Base-by-base conservation (phyloP, 202 grass and related monocot species). In the Setaria italica region DNA sequence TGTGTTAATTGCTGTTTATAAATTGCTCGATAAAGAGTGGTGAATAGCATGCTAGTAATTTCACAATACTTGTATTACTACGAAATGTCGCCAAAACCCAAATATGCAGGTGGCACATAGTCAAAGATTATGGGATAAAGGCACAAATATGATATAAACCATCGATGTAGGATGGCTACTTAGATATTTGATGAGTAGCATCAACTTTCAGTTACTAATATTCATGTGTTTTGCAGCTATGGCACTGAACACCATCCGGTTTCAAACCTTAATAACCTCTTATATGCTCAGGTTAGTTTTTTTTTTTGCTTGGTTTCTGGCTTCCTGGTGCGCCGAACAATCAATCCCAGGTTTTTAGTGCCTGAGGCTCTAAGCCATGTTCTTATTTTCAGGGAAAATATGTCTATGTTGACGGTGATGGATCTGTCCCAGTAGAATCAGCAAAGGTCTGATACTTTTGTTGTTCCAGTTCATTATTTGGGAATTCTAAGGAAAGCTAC, bases 351-450 rank as follows among this genome's bases (percentile, higher is more conserved):
- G 2, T 82, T 70, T 16, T 54, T 85, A 63, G 56, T 71, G 29
- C 75, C 1, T 54, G 49, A 11, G 16, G 15, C 17, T 48, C 58
- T 60, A 48, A 73, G 21, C 29, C 47, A 6, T 88, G 65, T 72
- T 83, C 15, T 32, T 39, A 66, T 47, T 84, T 88, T 85, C 88
- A 99, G 93, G 78, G 85, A 39, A 85, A 88, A 77, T 99, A 91
- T 14, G 88, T 99, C 49, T 92, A 70, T 72, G 90, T 96, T 56
- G 85, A 99, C 90, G 96, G 96, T 80, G 96, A 99, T 76, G 96
- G 96, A 72, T 92, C 96, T 49, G 93, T 99, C 39, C 93, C 97
- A 6, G 74, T 47, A 79, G 96, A 99, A 90, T 99, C 93, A 78
- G 96, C 90, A 64, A 95, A 92, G 96, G 96, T 88, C 5, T 16